phyloP scores from a whole-genome alignment of 352 stramenopile genomes.

The Blastocystis sp. region DNA sequence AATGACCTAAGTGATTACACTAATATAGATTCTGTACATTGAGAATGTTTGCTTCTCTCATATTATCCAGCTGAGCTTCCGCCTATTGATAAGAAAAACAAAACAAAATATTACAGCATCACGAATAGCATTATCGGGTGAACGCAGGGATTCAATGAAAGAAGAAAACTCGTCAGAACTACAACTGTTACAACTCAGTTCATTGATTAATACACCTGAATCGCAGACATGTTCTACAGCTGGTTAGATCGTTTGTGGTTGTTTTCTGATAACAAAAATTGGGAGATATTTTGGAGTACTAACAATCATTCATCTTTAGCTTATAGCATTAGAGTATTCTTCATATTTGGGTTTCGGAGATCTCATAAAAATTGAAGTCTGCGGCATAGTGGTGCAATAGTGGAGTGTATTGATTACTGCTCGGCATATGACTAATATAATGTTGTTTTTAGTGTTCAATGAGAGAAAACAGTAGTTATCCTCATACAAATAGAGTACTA shows the following conservation, averaged over 20 bases:
- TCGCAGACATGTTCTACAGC: conserved; percentile 71
- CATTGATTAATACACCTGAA: background rate
- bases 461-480: too few species aligned
- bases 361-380: too few species aligned
- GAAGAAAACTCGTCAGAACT: conserved; percentile 35
- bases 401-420: too few species aligned
- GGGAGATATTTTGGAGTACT: background rate
- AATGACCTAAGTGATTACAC: background rate
- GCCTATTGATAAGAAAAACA: background rate
- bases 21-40: background rate
- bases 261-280: background rate
- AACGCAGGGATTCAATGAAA: conserved; percentile 18
- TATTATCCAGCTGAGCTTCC: conserved; percentile 40
- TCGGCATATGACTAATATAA: too few species aligned
- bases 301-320: background rate
- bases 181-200: background rate
- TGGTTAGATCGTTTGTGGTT: conserved; percentile 73
- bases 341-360: too few species aligned
- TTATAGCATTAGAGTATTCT: too few species aligned
- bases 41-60: conserved; percentile 4
- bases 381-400: too few species aligned
- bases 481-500: too few species aligned
- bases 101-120: background rate
- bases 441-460: too few species aligned
- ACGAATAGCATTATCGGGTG: conserved; percentile 20